These are phyloP conservation scores for Fragaria nilgerrensis DNA, from an alignment of 306 rosid genomes.

Conservation along the genomic window DNA sequence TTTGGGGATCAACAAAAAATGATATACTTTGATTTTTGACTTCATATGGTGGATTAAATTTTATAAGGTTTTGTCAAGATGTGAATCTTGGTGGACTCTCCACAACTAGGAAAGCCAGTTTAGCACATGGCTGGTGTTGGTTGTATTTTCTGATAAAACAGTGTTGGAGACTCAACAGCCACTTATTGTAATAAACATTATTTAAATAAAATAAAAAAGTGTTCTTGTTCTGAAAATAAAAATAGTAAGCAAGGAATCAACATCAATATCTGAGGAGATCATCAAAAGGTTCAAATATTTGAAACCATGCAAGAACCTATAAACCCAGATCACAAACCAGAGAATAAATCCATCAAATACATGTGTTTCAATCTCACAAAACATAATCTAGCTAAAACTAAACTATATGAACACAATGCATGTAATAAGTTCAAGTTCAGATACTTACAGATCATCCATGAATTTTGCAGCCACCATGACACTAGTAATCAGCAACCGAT, in stretches of 20 bases:
- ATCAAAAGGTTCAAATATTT: background rate
- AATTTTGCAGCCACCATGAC: conserved; percentile 92
- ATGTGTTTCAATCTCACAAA: background rate
- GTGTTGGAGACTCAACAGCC: background rate
- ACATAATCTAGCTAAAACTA: background rate
- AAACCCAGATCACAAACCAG: conserved; percentile 13
- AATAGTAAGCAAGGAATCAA: background rate
- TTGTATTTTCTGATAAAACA: conserved; percentile 7
- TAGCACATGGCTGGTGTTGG: conserved; percentile 29
- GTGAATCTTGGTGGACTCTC: conserved; percentile 12
- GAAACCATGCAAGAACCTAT: background rate
- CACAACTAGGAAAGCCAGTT: background rate
- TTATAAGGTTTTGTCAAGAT: background rate
- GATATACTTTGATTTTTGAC: background rate
- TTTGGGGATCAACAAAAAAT: background rate
- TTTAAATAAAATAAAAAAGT: background rate
- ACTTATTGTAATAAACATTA: background rate
- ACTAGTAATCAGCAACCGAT: conserved; percentile 84
- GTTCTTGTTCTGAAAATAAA: background rate
- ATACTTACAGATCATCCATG: conserved; percentile 95
- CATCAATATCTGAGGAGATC: background rate
- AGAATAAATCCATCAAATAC: background rate
- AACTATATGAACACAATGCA: background rate
- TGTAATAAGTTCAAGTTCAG: background rate
- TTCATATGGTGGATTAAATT: background rate